Conservation (phyloP, 805 yeast species). For the Candida krabiensis region DNA sequence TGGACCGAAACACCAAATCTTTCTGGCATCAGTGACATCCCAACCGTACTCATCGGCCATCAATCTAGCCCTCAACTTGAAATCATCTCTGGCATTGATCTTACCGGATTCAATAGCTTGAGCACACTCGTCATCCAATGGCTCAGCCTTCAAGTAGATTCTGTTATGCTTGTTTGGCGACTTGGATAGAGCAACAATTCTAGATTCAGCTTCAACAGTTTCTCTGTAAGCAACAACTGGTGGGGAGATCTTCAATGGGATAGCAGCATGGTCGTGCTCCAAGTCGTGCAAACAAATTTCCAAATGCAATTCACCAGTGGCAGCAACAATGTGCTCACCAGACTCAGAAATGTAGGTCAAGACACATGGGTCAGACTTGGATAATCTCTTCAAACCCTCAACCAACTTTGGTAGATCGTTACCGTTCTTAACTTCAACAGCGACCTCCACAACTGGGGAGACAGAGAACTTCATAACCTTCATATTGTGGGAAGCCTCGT, state of each 20-base stretch:
- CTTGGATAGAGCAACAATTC: slow-evolving; percentile 95
- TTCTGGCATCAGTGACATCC: slow-evolving; percentile 99
- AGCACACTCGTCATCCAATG: slow-evolving; percentile 90
- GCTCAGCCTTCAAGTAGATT: slow-evolving; percentile 96
- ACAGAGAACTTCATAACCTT: slow-evolving; percentile 99
- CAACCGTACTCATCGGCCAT: slow-evolving; percentile 99
- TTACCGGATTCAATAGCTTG: slow-evolving; percentile 91
- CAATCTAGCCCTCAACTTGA: slow-evolving; percentile 98
- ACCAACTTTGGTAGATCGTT: slow-evolving; percentile 99
- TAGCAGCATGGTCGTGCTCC: slow-evolving; percentile 99
- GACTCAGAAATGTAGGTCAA: slow-evolving; percentile 81
- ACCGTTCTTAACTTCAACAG: slow-evolving; percentile 99
- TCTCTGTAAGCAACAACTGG: slow-evolving; percentile 99
- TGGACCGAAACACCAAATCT: slow-evolving; percentile 99
- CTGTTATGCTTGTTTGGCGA: slow-evolving; percentile 99
- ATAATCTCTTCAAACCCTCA: slow-evolving; percentile 99
- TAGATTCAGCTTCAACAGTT: slow-evolving; percentile 91
- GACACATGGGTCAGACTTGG: slow-evolving; percentile 99
- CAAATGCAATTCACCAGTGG: slow-evolving; percentile 99
- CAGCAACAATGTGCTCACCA: slow-evolving; percentile 99
- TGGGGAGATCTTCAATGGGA: slow-evolving; percentile 96
- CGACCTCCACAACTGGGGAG: slow-evolving; percentile 99
- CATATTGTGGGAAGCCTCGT: slow-evolving; percentile 97
- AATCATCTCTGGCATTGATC: slow-evolving; percentile 93
- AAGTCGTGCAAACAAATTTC: slow-evolving; percentile 96